Percentiles rank a stretch among this genome's conserved stretches.
phyloP scores from a whole-genome alignment of 176 grass and related monocot species.

The Juncus inflexus region DNA sequence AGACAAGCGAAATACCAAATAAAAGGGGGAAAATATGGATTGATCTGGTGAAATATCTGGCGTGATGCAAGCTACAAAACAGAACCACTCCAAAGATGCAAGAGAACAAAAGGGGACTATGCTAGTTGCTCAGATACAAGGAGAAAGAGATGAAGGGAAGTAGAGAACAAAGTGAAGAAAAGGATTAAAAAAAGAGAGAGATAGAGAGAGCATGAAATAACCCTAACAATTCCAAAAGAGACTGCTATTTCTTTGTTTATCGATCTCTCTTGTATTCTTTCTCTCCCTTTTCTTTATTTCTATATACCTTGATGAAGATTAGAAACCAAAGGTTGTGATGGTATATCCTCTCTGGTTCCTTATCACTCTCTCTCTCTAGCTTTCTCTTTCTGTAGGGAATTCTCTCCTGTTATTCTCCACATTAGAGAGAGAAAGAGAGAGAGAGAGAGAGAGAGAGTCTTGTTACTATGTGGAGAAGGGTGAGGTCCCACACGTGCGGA shows the following conservation, averaged over 20 bases:
- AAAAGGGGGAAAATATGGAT: conserved; percentile 26
- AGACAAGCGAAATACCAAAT: conserved; percentile 25
- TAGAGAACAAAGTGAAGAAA: conserved; percentile 28
- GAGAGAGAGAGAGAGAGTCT: conserved; percentile 19
- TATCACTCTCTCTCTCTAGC: conserved; percentile 20
- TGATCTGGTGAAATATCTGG: conserved; percentile 22
- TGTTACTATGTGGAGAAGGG: conserved; percentile 13
- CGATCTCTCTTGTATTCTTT: conserved; percentile 8
- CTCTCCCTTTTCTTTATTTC: conserved; percentile 14
- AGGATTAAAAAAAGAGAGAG: conserved; percentile 20
- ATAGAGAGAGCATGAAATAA: conserved; percentile 33
- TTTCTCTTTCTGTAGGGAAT: conserved; percentile 17
- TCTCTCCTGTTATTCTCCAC: conserved; percentile 22
- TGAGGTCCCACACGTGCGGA: conserved; percentile 22
- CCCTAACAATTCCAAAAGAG: conserved; percentile 30
- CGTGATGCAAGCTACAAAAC: conserved; percentile 5
- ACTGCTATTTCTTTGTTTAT: conserved; percentile 28
- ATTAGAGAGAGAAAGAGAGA: conserved; percentile 10
- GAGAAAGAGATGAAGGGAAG: conserved; percentile 33
- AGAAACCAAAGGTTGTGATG: conserved; percentile 32
- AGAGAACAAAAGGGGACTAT: conserved; percentile 23
- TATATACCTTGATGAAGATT: conserved; percentile 29
- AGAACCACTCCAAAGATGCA: conserved; percentile 33
- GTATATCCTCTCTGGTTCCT: conserved; percentile 19
- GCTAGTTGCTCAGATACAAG: conserved; percentile 26